A percentile compares a stretch with the other conserved stretches of the same genome.
phyloP scores from a whole-genome alignment of 2,329 filamentous ascomycete genomes.

The Penicillium sp. region DNA sequence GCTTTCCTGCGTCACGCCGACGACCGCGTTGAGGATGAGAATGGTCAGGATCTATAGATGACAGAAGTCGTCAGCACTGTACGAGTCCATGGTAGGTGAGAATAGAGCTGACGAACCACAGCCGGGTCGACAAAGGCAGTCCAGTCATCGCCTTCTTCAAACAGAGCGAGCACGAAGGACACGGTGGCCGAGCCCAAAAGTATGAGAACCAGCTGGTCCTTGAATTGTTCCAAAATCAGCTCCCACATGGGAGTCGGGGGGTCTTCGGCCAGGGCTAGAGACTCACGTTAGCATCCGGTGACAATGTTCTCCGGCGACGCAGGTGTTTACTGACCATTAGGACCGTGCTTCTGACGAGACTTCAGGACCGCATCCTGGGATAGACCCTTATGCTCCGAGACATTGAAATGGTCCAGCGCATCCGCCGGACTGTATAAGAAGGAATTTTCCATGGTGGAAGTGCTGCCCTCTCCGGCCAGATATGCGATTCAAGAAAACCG shows the following conservation, averaged over 20 bases:
- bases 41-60: slow-evolving; percentile 81
- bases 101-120: slow-evolving; percentile 66
- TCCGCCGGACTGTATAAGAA: slow-evolving; percentile 51
- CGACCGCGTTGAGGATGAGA: slow-evolving; percentile 90
- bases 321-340: slow-evolving; percentile 49
- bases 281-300: slow-evolving; percentile 15
- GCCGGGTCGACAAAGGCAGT: slow-evolving; percentile 94
- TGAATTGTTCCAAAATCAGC: slow-evolving; percentile 96
- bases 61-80: slow-evolving; percentile 15
- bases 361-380: slow-evolving; percentile 49
- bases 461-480: slow-evolving; percentile 2
- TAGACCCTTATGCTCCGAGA: slow-evolving; percentile 51
- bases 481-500: slow-evolving; percentile 2
- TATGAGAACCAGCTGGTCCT: slow-evolving; percentile 96
- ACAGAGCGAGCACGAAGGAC: slow-evolving; percentile 87
- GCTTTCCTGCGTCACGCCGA: slow-evolving; percentile 97
- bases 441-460: slow-evolving; percentile 52
- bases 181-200: slow-evolving; percentile 88
- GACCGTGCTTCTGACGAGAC: slow-evolving; percentile 51
- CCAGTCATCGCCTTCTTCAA: slow-evolving; percentile 92
- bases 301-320: neutral
- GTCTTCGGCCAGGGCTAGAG: slow-evolving; percentile 72
- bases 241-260: slow-evolving; percentile 95
- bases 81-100: neutral
- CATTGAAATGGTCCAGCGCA: slow-evolving; percentile 53